Conservation (phyloP, 352 stramenopile genomes). For the Saprolegnia parasitica region DNA sequence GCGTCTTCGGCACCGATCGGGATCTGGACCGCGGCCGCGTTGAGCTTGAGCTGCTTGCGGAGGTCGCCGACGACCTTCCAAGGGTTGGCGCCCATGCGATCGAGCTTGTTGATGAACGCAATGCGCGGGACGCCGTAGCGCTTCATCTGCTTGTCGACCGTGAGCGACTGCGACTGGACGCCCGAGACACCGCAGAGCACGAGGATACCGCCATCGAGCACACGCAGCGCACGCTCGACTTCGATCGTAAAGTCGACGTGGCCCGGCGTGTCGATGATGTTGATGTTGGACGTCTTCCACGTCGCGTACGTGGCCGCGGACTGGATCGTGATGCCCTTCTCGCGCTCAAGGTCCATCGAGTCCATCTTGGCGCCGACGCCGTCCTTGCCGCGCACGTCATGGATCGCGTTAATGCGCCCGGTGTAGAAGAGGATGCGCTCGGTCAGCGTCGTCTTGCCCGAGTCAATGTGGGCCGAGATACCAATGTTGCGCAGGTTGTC, state of each 20-base stretch:
- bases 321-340: conserved; percentile 99
- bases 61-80: conserved; percentile 93
- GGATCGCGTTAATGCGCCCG: conserved; percentile 95
- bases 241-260: conserved; percentile 99
- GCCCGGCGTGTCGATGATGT: conserved; percentile 99
- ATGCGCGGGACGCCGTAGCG: conserved; percentile 98
- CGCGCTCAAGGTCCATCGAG: conserved; percentile 98
- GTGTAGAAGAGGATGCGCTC: conserved; percentile 99
- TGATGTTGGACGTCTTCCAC: conserved; percentile 97
- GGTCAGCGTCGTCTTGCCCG: conserved; percentile 99
- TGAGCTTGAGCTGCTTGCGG: conserved; percentile 95
- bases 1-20: conserved; percentile 95
- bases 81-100: conserved; percentile 96
- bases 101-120: conserved; percentile 99
- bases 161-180: conserved; percentile 98
- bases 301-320: conserved; percentile 96
- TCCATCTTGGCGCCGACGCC: conserved; percentile 99
- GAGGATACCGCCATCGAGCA: conserved; percentile 96
- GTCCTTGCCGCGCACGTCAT: conserved; percentile 96
- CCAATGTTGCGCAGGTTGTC: conserved; percentile 91
- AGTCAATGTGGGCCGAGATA: conserved; percentile 97
- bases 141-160: conserved; percentile 99
- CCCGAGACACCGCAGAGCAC: conserved; percentile 89
- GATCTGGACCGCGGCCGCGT: conserved; percentile 94
- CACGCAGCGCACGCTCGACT: conserved; percentile 95